Evolutionary conservation across 148 eudicot genomes (phyloP).

Genomic region (Mesembryanthemum crystallinum): DNA sequence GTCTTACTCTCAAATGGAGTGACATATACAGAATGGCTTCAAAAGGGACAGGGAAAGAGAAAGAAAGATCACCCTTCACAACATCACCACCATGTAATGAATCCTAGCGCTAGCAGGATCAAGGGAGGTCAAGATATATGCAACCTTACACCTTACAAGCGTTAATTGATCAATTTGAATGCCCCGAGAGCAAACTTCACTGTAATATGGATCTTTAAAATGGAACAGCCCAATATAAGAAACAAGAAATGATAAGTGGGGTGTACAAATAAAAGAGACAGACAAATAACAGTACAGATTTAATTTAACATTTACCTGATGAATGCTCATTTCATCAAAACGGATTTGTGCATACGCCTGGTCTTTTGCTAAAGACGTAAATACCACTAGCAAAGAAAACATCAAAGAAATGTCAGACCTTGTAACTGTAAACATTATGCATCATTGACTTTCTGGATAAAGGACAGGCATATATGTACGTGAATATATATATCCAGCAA

Average conservation of each 20-base stretch:
- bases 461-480: constrained; percentile 53
- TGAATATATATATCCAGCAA: constrained; percentile 77
- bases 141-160: no score
- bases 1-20: no score
- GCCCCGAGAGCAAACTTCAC: no score
- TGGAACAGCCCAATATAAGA: neutral
- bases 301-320: constrained; percentile 51
- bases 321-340: constrained; percentile 80
- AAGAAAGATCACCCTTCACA: no score
- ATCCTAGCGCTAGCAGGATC: no score
- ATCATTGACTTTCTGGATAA: neutral
- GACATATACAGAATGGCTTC: no score
- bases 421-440: neutral
- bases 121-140: no score
- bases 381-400: constrained; percentile 57
- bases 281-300: neutral
- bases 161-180: no score
- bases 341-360: constrained; percentile 73
- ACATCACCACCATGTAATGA: no score
- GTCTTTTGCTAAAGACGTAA: constrained; percentile 89
- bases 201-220: no score
- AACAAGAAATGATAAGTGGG: neutral
- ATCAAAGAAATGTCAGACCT: constrained; percentile 7
- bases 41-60: no score
- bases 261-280: neutral